Percentiles rank a stretch among this genome's conserved stretches.
Conservation (phyloP, 306 rosid species). For the Albizia julibrissin region DNA sequence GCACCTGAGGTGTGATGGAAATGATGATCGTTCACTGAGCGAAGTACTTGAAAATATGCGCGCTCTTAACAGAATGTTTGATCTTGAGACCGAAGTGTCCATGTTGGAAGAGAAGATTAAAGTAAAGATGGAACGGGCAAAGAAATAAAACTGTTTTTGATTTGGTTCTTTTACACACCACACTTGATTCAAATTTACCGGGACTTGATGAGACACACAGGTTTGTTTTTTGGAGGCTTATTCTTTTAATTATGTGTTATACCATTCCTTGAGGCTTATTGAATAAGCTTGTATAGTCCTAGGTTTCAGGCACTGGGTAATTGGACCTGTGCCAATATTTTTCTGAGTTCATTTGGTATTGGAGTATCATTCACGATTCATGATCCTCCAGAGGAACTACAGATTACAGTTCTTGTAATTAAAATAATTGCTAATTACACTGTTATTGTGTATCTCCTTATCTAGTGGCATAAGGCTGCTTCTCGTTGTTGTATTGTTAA, state of each 20-base stretch:
- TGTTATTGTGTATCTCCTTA: neutral
- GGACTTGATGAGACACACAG: slow-evolving; percentile 33
- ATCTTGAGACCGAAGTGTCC: slow-evolving; percentile 74
- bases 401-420: slow-evolving; percentile 30
- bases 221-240: slow-evolving; percentile 26
- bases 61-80: slow-evolving; percentile 88
- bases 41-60: slow-evolving; percentile 84
- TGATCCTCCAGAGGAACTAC: slow-evolving; percentile 2
- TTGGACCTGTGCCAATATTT: neutral
- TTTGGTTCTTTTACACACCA: slow-evolving; percentile 23
- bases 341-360: neutral
- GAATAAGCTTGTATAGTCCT: slow-evolving; percentile 11
- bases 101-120: slow-evolving; percentile 75
- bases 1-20: slow-evolving; percentile 78
- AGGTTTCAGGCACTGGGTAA: slow-evolving; percentile 9
- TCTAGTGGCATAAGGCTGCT: neutral
- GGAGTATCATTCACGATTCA: slow-evolving; percentile 17
- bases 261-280: slow-evolving; percentile 10
- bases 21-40: slow-evolving; percentile 43
- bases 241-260: slow-evolving; percentile 39
- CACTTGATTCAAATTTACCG: slow-evolving; percentile 5
- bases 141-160: slow-evolving; percentile 39
- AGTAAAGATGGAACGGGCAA: slow-evolving; percentile 58
- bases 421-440: neutral
- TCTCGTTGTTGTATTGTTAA: no score